Conservation (phyloP, 2,329 filamentous ascomycete genomes). For the Cordyceps tenuipes region DNA sequence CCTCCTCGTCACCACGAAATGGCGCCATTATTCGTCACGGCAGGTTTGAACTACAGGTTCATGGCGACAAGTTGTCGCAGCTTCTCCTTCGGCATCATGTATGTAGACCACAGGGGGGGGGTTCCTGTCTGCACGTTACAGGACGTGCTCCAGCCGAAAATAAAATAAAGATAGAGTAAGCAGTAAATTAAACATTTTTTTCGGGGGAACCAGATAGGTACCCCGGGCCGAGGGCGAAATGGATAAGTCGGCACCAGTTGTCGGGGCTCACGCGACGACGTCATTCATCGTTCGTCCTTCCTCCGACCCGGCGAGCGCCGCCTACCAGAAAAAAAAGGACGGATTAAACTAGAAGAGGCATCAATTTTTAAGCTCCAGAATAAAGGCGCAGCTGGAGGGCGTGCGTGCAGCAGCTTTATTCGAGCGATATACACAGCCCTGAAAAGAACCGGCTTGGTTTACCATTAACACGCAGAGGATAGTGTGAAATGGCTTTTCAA, state of each 20-base stretch:
- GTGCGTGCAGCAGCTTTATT: neutral
- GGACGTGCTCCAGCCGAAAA: neutral
- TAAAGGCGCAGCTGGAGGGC: neutral
- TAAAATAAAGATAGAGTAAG: neutral
- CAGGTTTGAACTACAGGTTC: no score
- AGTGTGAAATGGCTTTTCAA: neutral
- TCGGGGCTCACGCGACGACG: slow-evolving; percentile 7
- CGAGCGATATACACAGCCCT: no score
- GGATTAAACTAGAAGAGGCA: neutral
- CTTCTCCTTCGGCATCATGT: no score
- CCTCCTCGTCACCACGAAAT: no score
- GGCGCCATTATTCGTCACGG: no score
- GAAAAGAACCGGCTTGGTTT: no score
- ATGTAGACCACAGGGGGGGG: no score
- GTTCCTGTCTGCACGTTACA: no score
- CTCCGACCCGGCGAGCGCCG: neutral
- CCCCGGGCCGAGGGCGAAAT: neutral
- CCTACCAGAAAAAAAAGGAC: no score
- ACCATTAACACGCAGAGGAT: neutral
- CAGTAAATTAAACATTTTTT: neutral
- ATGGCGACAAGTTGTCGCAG: no score
- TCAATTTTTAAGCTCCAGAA: neutral
- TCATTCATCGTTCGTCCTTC: neutral
- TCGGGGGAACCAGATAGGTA: no score
- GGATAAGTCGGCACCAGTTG: slow-evolving; percentile 4